phyloP scores from a whole-genome alignment of 352 stramenopile species.

The Pythium angustatum region DNA sequence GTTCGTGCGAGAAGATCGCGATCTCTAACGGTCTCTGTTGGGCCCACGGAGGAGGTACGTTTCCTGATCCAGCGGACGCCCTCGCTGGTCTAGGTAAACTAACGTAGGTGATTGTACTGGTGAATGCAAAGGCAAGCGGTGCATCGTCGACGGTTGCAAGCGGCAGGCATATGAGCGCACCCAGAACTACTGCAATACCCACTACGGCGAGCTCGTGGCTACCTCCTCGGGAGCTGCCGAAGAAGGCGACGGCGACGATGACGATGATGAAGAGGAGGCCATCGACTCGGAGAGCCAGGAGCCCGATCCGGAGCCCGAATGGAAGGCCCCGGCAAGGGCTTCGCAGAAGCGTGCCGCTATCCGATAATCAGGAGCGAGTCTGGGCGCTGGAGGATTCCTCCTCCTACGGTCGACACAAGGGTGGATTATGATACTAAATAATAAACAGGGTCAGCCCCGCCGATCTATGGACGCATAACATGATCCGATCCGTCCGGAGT shows the following conservation, averaged over 20 bases:
- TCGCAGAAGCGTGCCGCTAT: not conserved
- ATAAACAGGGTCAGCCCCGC: too few species aligned
- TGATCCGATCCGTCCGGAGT: slow-evolving; percentile 1
- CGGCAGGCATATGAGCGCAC: slow-evolving; percentile 81
- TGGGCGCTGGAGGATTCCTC: too few species aligned
- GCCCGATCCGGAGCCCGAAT: too few species aligned
- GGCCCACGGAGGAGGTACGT: slow-evolving; percentile 61
- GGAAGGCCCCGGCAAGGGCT: not conserved
- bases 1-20: slow-evolving; percentile 75
- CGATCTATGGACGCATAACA: too few species aligned
- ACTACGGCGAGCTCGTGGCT: slow-evolving; percentile 38
- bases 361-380: too few species aligned
- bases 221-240: too few species aligned
- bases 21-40: slow-evolving; percentile 79
- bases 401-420: too few species aligned
- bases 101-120: not conserved
- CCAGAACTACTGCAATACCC: slow-evolving; percentile 73
- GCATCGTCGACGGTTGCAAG: slow-evolving; percentile 63
- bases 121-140: slow-evolving; percentile 50
- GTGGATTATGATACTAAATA: too few species aligned
- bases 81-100: too few species aligned
- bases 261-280: not conserved
- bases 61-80: not conserved
- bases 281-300: not conserved
- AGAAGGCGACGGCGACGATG: not conserved